phyloP scores from a whole-genome alignment of 768 basidiomycete genomes.

The Lactifluus piperatus region DNA sequence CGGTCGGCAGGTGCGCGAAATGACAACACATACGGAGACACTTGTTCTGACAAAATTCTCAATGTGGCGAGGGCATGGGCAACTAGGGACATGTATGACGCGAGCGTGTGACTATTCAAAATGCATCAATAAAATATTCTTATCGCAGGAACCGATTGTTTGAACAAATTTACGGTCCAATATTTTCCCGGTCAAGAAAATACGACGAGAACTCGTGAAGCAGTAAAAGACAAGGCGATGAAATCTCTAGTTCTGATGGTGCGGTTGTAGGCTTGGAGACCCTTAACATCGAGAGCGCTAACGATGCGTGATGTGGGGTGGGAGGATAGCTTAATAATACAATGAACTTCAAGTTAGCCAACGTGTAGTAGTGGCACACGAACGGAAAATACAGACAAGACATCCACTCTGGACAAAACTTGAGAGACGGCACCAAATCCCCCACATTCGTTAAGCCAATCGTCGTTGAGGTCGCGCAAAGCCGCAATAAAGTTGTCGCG shows the following conservation, averaged over 20 bases:
- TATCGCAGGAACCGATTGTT: not conserved
- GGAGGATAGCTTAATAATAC: slow-evolving; percentile 10
- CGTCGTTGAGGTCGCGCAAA: slow-evolving; percentile 44
- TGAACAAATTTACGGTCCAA: slow-evolving; percentile 1
- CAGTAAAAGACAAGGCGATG: slow-evolving; percentile 12
- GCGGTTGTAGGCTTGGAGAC: not conserved
- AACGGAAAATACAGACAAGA: slow-evolving; percentile 41
- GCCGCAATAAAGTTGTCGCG: slow-evolving; percentile 34
- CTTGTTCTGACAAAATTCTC: slow-evolving; percentile 4
- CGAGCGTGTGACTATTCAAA: slow-evolving; percentile 6
- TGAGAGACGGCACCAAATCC: slow-evolving; percentile 25
- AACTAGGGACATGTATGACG: slow-evolving; percentile 16
- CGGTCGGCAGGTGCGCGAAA: not conserved
- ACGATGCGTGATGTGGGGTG: slow-evolving; percentile 8
- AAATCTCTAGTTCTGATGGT: not conserved
- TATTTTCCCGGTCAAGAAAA: slow-evolving; percentile 8
- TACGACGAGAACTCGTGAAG: slow-evolving; percentile 20
- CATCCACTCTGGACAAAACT: slow-evolving; percentile 26
- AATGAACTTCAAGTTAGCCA: not conserved
- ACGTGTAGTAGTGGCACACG: not conserved
- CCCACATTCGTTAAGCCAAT: slow-evolving; percentile 27
- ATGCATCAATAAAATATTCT: not conserved
- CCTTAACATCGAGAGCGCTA: slow-evolving; percentile 18
- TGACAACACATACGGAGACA: slow-evolving; percentile 2
- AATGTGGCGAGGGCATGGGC: slow-evolving; percentile 7